A percentile compares a stretch with the other conserved stretches of the same genome.
Evolutionary conservation across 257 asterid genomes (phyloP).

Genomic region (Cynanchum wilfordii): DNA sequence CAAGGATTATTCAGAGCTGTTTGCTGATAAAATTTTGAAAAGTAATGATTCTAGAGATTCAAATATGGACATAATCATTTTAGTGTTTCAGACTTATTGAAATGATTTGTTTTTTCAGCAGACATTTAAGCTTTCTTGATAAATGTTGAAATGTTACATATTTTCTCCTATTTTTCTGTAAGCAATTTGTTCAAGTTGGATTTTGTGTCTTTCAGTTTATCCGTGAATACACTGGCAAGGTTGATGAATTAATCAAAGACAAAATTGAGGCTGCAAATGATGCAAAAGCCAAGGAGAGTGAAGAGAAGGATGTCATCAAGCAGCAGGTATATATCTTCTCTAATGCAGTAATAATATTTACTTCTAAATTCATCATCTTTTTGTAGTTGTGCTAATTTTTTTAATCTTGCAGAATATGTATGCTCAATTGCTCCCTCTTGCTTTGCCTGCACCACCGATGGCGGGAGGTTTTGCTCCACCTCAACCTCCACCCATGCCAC

Average conservation of each 20-base stretch:
- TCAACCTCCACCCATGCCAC: conserved; percentile 62
- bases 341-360: neutral
- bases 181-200: conserved; percentile 5
- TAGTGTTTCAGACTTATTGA: neutral
- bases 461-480: conserved; percentile 62
- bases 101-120: neutral
- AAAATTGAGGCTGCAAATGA: conserved; percentile 75
- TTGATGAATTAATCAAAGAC: conserved; percentile 84
- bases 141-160: neutral
- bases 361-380: neutral
- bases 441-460: conserved; percentile 98
- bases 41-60: neutral
- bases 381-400: conserved; percentile 4
- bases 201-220: conserved; percentile 56
- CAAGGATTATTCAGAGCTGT: neutral
- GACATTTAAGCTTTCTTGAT: neutral
- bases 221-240: conserved; percentile 93
- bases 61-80: neutral
- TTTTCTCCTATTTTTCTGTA: neutral
- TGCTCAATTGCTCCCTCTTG: conserved; percentile 96
- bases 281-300: conserved; percentile 71
- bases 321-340: conserved; percentile 62
- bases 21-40: neutral
- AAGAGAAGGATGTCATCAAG: conserved; percentile 74
- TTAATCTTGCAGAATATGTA: conserved; percentile 76